Evolutionary conservation across 441 rosid genomes (phyloP).

Genomic region (Breynia disticha): DNA sequence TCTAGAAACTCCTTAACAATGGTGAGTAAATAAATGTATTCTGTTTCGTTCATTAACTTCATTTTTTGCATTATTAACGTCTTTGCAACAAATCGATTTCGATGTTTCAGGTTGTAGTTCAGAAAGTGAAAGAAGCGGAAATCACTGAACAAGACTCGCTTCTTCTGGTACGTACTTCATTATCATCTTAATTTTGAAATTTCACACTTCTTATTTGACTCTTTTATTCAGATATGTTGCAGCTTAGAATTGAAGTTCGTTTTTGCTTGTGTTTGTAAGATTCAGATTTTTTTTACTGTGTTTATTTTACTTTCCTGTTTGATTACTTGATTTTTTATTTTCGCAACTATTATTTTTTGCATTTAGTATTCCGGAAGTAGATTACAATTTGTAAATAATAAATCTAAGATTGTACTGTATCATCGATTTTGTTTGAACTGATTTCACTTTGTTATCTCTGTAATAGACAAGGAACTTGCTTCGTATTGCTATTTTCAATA

Average conservation of each 20-base stretch:
- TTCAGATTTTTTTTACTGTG: too few species aligned
- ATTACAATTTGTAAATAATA: too few species aligned
- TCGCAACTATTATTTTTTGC: too few species aligned
- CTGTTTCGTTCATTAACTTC: neutral
- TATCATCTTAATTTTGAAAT: neutral
- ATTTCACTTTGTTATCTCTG: neutral
- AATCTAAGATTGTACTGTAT: too few species aligned
- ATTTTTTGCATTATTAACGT: conserved; percentile 4
- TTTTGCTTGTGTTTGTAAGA: too few species aligned
- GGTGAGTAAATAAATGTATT: conserved; percentile 32
- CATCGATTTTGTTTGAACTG: neutral
- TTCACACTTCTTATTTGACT: neutral
- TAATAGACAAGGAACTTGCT: conserved; percentile 76
- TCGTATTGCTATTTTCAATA: conserved; percentile 88
- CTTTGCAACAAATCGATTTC: neutral
- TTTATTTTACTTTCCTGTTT: too few species aligned
- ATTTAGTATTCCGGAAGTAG: too few species aligned
- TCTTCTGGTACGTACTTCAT: conserved; percentile 54
- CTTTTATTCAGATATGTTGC: too few species aligned
- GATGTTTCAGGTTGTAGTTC: conserved; percentile 56
- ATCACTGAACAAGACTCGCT: conserved; percentile 96
- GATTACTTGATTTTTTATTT: too few species aligned
- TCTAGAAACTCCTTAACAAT: conserved; percentile 22
- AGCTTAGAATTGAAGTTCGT: too few species aligned
- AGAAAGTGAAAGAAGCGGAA: conserved; percentile 81